A percentile compares a stretch with the other conserved stretches of the same genome.
These are phyloP conservation scores for Pelagomonas calceolata DNA, from an alignment of 108 stramenopile species.

Conservation along the genomic window DNA sequence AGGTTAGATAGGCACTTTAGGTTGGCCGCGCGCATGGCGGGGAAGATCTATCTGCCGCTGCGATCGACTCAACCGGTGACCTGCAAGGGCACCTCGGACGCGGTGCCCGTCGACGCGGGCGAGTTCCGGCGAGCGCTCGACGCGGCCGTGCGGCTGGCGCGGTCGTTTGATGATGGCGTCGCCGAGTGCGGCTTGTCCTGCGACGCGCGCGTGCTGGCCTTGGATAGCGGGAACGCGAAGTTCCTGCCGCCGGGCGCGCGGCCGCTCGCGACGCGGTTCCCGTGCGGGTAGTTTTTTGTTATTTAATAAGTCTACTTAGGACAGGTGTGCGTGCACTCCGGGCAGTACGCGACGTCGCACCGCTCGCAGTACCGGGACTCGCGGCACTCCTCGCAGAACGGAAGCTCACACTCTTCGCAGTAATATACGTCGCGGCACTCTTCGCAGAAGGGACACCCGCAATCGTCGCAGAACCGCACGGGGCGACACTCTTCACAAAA, in stretches of 20 bases:
- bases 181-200: conserved; percentile 23
- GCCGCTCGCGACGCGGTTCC: not conserved
- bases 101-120: conserved; percentile 6
- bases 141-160: conserved; percentile 18
- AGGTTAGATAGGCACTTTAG: conserved; percentile 23
- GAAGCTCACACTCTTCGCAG: no score
- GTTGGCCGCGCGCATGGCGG: conserved; percentile 16
- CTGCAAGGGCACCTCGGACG: conserved; percentile 18
- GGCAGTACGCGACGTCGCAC: no score
- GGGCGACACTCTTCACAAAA: no score
- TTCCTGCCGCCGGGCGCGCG: not conserved
- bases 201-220: conserved; percentile 6
- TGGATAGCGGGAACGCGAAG: conserved; percentile 2
- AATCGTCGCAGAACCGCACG: no score
- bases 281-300: no score
- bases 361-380: no score
- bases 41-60: conserved; percentile 23
- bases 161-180: conserved; percentile 21
- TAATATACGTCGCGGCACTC: no score
- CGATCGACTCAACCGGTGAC: conserved; percentile 7
- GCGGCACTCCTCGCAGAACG: no score
- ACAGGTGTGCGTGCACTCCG: no score
- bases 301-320: no score
- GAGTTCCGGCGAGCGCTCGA: conserved; percentile 17
- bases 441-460: no score